Evolutionary conservation across 176 grass and related monocot genomes (phyloP).

Genomic region (Ampelocalamus luodianensis): DNA sequence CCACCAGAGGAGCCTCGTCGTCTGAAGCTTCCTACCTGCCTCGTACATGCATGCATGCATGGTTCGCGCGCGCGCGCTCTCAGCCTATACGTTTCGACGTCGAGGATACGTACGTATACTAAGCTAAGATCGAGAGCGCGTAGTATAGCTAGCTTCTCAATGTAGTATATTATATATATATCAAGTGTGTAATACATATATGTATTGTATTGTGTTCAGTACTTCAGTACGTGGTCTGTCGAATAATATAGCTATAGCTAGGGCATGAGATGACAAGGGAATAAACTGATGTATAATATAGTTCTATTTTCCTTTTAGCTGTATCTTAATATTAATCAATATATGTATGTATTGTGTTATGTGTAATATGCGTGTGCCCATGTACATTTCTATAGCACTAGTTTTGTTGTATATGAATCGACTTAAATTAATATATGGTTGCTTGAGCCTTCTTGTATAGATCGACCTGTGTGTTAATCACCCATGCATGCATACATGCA

Average conservation of each 20-base stretch:
- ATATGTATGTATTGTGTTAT: background rate
- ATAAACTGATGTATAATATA: background rate
- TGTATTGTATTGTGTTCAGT: background rate
- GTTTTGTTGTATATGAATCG: background rate
- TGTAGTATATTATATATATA: background rate
- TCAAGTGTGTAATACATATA: background rate
- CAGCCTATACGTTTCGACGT: background rate
- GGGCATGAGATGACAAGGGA: background rate
- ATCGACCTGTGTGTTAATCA: background rate
- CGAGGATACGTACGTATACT: background rate
- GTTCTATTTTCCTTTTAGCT: background rate
- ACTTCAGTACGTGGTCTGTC: background rate
- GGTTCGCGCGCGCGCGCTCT: background rate
- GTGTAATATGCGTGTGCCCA: background rate
- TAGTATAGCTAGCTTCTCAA: background rate
- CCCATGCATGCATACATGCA: background rate
- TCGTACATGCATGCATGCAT: background rate
- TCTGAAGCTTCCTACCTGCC: background rate
- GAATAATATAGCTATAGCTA: background rate
- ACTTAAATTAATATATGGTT: background rate
- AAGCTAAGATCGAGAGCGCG: background rate
- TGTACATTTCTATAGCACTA: background rate
- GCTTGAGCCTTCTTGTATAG: background rate
- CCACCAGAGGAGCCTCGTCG: constrained; percentile 58
- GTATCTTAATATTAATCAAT: background rate